Base-by-base conservation (phyloP, 2,329 filamentous ascomycete species). In the Tolypocladium guangdongense region DNA sequence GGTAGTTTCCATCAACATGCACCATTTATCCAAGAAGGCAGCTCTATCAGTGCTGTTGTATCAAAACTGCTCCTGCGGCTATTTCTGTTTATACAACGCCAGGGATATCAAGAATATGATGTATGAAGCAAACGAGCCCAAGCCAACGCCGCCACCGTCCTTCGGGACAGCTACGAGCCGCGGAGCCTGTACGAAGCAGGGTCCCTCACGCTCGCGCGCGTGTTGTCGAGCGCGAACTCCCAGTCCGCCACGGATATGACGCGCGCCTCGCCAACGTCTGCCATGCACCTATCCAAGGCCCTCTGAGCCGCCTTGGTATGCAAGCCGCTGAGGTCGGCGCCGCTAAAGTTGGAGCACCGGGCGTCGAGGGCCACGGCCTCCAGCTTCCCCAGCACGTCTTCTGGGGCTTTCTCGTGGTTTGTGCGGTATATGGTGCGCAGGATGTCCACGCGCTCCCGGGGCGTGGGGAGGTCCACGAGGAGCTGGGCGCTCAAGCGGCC, bases 401-500 rank as follows among this genome's bases (percentile, higher is more conserved):
- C 55, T 1, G 57, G 56, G 16, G 62, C 63, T 11, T 64, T 57
- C 12, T 66, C 58, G 49, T 69, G 66, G n/a, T 62, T 63, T 47
- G 76, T 80, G 54, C 71, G 70, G 61, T 78, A 81, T 30, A 83
- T 73, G 33, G 91, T 89, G 53, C 78, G 78, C 24, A 99, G 75
- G 56, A 99, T 99, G 54, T 95, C 90, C 0, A 88, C 87, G 16
- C 93, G 80, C 66, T 96, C 90, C 8, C 84, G 77, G 0, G 85
- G 75, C 30, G 83, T 85, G 0, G 93, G 93, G 0, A 97, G 73
- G 62, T 93, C 91, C 39, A 99, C 87, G 61, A 92, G 96, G 30
- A 97, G 78, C n/a, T 86, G 81, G 0, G 86, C 92, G 58, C 91
- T 92, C 1, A 99, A 78, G 30, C 93, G 85, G 0, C 93, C 93